Base-by-base conservation (phyloP, 495 filamentous ascomycete genomes). In the Polyplosphaeria fusca region DNA sequence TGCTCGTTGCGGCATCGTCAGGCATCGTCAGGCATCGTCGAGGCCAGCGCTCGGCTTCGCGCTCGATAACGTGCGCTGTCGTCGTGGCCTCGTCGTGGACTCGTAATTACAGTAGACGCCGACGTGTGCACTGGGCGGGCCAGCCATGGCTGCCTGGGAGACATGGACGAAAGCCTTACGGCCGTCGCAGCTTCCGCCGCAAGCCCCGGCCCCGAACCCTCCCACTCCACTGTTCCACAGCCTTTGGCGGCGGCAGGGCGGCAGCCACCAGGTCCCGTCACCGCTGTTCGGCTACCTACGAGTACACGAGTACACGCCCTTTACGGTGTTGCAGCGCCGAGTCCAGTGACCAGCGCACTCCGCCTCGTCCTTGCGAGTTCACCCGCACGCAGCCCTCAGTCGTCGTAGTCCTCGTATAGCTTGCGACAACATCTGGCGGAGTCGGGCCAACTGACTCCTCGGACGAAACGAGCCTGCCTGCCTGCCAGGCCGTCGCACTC, bases 91-190 rank as follows among this genome's bases (percentile, higher is more conserved):
- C 14, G 30, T 14, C 14, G 14, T 14, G 30, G 7, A 7, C 14
- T 7, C 30, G 30, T 7, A 35, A 35, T 35, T 35, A 35, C 7
- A 7, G 7, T 35, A 7, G 30, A 7, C 30, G 14, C 7, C 30
- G 30, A 52, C 48, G 48, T 52, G 48, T 37, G 48, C 48, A 47
- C 30, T 35, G 30, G 30, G 30, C 7, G 30, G 7, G 30, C 7
- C 7, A 14, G 14, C 7, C 14, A 14, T 35, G 7, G 30, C 7
- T 35, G 30, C 4, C n/a, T 23, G 40, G 45, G 25, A 46, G 52
- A n/a, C n/a, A n/a, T n/a, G n/a, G n/a, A n/a, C n/a, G n/a, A n/a
- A n/a, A n/a, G n/a, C n/a, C n/a, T n/a, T n/a, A n/a, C n/a, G n/a
- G n/a, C n/a, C n/a, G n/a, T n/a, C n/a, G n/a, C n/a, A n/a, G n/a